These are phyloP conservation scores for Lentinula detonsa DNA, from an alignment of 768 basidiomycete genomes.

Conservation along the genomic window DNA sequence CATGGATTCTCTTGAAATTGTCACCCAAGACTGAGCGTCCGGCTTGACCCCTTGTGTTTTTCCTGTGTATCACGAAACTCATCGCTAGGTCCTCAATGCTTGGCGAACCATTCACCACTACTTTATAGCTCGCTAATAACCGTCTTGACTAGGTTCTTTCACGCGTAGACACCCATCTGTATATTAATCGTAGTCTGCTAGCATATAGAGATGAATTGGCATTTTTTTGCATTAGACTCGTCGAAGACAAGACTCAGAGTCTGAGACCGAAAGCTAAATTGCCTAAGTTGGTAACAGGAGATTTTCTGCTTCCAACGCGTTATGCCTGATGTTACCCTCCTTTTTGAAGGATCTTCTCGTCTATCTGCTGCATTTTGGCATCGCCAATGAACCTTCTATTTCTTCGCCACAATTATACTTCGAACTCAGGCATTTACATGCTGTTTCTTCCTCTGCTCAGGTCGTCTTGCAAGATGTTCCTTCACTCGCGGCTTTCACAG, in stretches of 20 bases:
- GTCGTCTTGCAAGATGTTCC: constrained; percentile 52
- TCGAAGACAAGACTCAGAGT: too few species aligned
- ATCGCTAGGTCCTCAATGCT: too few species aligned
- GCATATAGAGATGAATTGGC: not conserved
- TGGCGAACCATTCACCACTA: not conserved
- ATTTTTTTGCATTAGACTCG: not conserved
- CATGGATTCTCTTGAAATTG: constrained; percentile 48
- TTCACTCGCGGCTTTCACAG: not conserved
- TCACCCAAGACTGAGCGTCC: not conserved
- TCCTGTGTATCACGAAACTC: not conserved
- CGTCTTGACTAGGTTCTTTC: not conserved
- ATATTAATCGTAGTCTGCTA: not conserved
- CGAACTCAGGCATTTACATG: constrained; percentile 59
- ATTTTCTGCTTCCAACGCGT: not conserved
- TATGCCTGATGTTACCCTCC: constrained; percentile 39
- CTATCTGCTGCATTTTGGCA: constrained; percentile 29
- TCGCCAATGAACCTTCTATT: constrained; percentile 9
- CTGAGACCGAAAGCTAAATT: not conserved
- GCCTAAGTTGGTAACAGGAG: not conserved
- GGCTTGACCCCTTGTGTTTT: not conserved
- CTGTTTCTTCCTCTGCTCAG: constrained; percentile 35
- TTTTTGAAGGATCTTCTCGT: constrained; percentile 42
- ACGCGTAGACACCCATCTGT: not conserved
- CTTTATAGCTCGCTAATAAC: not conserved
- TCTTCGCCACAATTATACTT: constrained; percentile 29